Evolutionary conservation across 2,329 filamentous ascomycete genomes (phyloP).

Genomic region (Aureobasidium sp.): DNA sequence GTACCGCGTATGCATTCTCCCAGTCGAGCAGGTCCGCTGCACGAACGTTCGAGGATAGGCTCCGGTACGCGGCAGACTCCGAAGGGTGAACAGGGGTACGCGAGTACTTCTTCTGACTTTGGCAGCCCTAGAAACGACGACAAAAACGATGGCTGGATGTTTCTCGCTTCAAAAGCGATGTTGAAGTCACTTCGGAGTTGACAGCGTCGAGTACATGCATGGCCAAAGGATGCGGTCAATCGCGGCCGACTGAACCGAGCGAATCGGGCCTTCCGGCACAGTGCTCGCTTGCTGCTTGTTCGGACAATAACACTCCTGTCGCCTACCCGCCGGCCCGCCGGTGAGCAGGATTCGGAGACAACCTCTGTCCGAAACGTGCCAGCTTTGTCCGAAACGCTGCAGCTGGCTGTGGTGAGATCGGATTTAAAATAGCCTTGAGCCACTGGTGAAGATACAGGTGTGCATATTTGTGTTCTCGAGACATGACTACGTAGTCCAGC

Average conservation of each 20-base stretch:
- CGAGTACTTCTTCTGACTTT: too few species aligned
- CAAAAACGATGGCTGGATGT: background rate
- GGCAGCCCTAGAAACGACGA: background rate
- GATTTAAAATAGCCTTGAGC: background rate
- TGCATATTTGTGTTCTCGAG: background rate
- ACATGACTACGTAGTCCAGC: background rate
- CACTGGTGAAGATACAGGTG: background rate
- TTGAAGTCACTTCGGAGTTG: background rate
- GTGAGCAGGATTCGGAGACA: background rate
- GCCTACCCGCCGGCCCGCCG: background rate
- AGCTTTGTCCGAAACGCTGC: background rate
- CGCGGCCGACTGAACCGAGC: slow-evolving; percentile 8
- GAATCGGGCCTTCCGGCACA: slow-evolving; percentile 11
- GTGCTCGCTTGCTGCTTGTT: background rate
- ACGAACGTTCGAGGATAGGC: background rate
- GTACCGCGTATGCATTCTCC: background rate
- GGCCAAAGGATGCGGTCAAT: background rate
- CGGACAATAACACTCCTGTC: background rate
- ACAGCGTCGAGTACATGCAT: background rate
- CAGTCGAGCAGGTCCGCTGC: background rate
- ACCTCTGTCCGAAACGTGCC: background rate
- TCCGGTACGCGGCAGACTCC: background rate
- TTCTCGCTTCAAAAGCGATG: background rate
- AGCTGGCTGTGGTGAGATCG: background rate
- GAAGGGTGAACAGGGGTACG: background rate